phyloP scores from a whole-genome alignment of 1,284 basidiomycete genomes.

The Leccinum huronense region DNA sequence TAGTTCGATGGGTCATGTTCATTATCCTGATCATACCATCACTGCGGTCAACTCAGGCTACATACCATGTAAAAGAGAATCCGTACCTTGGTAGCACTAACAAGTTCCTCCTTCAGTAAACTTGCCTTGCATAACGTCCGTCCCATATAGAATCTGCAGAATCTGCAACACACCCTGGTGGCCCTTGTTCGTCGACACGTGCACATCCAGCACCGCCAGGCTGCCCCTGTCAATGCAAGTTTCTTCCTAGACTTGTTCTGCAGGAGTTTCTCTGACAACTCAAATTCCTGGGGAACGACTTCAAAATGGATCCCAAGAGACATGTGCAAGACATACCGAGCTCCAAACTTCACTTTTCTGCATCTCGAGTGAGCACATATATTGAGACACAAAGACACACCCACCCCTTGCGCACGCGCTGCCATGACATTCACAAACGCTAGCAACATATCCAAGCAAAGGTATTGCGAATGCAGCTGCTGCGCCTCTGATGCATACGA shows the following conservation, averaged over 20 bases:
- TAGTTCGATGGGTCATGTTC: too few relatives aligned
- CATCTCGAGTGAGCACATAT: slow-evolving; percentile 28
- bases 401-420: slow-evolving; percentile 67
- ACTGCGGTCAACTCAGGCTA: too few relatives aligned
- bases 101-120: too few relatives aligned
- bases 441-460: slow-evolving; percentile 88
- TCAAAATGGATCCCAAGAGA: background rate
- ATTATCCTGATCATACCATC: too few relatives aligned
- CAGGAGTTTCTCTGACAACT: slow-evolving; percentile 58
- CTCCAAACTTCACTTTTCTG: slow-evolving; percentile 58
- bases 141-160: too few relatives aligned
- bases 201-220: slow-evolving; percentile 20
- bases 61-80: too few relatives aligned
- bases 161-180: too few relatives aligned
- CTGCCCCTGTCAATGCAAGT: slow-evolving; percentile 80
- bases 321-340: slow-evolving; percentile 40
- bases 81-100: too few relatives aligned
- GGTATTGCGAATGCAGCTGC: slow-evolving; percentile 77
- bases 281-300: slow-evolving; percentile 45
- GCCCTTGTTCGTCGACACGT: too few relatives aligned
- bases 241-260: slow-evolving; percentile 85
- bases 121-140: too few relatives aligned
- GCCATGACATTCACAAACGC: slow-evolving; percentile 89
- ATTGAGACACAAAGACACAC: slow-evolving; percentile 34
- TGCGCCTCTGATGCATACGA: slow-evolving; percentile 65